A percentile compares a stretch with the other conserved stretches of the same genome.
These are phyloP conservation scores for Jamesozyma jinghongensis DNA, from an alignment of 805 yeast species.

Conservation along the genomic window DNA sequence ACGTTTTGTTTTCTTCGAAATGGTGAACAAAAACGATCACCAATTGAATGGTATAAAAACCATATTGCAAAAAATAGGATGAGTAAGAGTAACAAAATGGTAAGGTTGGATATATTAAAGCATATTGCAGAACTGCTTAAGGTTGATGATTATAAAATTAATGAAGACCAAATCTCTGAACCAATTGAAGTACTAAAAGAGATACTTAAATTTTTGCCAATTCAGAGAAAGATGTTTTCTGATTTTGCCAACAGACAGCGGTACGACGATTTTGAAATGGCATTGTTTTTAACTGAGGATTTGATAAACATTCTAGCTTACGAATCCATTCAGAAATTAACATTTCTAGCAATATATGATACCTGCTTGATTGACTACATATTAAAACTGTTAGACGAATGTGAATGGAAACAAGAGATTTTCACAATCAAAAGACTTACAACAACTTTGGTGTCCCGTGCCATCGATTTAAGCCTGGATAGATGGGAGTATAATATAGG, in stretches of 20 bases:
- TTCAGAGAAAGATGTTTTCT: not conserved
- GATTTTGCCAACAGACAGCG: too few relatives aligned
- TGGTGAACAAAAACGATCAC: not conserved
- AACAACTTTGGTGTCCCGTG: not conserved
- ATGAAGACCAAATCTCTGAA: not conserved
- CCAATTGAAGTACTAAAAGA: not conserved
- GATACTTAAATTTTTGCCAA: not conserved
- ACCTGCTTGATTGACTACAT: too few relatives aligned
- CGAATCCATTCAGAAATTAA: too few relatives aligned
- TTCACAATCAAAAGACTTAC: not conserved
- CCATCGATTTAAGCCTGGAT: slow-evolving; percentile 3
- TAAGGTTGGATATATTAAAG: too few relatives aligned
- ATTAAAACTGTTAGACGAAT: slow-evolving; percentile 1
- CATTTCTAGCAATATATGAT: too few relatives aligned
- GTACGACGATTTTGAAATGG: too few relatives aligned
- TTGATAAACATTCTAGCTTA: too few relatives aligned
- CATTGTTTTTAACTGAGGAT: too few relatives aligned
- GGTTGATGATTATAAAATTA: too few relatives aligned
- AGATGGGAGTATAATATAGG: slow-evolving; percentile 15
- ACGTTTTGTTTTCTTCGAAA: not conserved
- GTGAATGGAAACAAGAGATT: slow-evolving; percentile 1
- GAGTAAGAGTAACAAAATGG: too few relatives aligned
- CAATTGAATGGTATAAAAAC: slow-evolving; percentile 6
- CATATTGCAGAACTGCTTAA: too few relatives aligned
- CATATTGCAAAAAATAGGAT: not conserved